Evolutionary conservation across 2,329 filamentous ascomycete genomes (phyloP), one percentile per base, ranked within the genome.

Genomic region (Aspergillus eucalypticola): DNA sequence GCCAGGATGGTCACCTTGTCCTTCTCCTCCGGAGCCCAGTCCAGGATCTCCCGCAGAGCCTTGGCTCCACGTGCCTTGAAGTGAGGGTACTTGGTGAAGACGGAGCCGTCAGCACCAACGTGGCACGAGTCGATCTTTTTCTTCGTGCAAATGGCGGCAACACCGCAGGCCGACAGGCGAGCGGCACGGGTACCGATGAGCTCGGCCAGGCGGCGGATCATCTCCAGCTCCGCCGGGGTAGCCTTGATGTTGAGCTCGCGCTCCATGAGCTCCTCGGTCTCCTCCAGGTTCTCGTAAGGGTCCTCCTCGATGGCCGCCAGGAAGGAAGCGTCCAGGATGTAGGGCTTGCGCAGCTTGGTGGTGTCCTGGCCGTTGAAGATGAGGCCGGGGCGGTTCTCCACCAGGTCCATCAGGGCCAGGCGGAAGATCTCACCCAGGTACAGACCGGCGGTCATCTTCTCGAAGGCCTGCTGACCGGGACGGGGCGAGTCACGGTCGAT

Each of bases 21-120:
- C 75, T 92, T 89, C 76, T 88, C 89, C 79, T 91, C 90, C 58
- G 84, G 86, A 2, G 90, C 87, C 93, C 94, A 98, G 82, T 96
- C 94, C 39, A 99, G 86, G 66, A 99, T 97, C 82, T 99, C 95
- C 58, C 91, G 88, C 56, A 99, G 85, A 27, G 95, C 95, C 75
- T 89, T 84, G 13, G 95, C 94, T 58, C 94, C 93, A 57, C 95
- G 90, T 60, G 88, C 86, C 84, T 97, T 97, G 86, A 99, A 99
- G 80, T 96, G 90, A 11, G 95, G 95, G 80, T 99, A 99, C 78
- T 98, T 98, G 84, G 96, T 97, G 83, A 99, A 99, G 57, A 99
- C 94, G 17, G 91, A 96, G 39, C 95, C 95, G 74, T 99, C 95
- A 54, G 95, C 95, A 70, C 95, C 95, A 44, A 99, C 95, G 77